phyloP scores from a whole-genome alignment of 2,329 filamentous ascomycete genomes.

The Phialocephala subalpina region DNA sequence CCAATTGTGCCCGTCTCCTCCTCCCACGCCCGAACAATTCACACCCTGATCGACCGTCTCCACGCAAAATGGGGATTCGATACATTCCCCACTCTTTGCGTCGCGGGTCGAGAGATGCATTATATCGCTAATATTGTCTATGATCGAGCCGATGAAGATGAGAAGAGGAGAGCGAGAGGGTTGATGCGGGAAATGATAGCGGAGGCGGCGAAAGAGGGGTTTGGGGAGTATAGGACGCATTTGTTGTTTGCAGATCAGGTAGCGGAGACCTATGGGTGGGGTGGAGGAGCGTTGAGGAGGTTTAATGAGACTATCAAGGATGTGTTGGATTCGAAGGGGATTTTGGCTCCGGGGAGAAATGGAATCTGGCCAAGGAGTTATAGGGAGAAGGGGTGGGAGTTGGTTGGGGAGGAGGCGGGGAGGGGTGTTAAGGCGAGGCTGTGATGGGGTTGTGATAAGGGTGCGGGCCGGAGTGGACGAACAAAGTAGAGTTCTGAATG shows the following conservation, averaged over 20 bases:
- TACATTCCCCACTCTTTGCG: constrained; percentile 57
- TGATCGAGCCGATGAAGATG: constrained; percentile 51
- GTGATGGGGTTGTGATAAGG: constrained; percentile 7
- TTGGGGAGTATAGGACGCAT: constrained; percentile 56
- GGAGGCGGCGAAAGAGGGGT: constrained; percentile 50
- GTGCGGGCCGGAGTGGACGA: too few species aligned
- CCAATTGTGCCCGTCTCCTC: constrained; percentile 47
- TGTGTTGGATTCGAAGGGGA: constrained; percentile 55
- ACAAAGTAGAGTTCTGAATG: too few species aligned
- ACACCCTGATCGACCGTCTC: constrained; percentile 54
- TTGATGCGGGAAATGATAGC: constrained; percentile 50
- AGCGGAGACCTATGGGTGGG: constrained; percentile 52
- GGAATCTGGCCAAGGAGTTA: constrained; percentile 42
- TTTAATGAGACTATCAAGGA: constrained; percentile 56
- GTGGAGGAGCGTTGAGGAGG: constrained; percentile 49
- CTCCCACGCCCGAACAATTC: constrained; percentile 52
- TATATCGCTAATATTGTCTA: constrained; percentile 63
- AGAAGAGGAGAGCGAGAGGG: constrained; percentile 46
- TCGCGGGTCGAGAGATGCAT: constrained; percentile 61
- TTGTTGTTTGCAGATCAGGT: constrained; percentile 54
- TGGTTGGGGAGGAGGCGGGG: constrained; percentile 20
- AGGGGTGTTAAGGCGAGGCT: constrained; percentile 20
- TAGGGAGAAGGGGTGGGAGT: constrained; percentile 28
- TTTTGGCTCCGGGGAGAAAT: constrained; percentile 55
- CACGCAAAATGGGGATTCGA: constrained; percentile 57